Conservation (phyloP, 1,139 yeast genomes). For the Eremothecium cymbalariae region DNA sequence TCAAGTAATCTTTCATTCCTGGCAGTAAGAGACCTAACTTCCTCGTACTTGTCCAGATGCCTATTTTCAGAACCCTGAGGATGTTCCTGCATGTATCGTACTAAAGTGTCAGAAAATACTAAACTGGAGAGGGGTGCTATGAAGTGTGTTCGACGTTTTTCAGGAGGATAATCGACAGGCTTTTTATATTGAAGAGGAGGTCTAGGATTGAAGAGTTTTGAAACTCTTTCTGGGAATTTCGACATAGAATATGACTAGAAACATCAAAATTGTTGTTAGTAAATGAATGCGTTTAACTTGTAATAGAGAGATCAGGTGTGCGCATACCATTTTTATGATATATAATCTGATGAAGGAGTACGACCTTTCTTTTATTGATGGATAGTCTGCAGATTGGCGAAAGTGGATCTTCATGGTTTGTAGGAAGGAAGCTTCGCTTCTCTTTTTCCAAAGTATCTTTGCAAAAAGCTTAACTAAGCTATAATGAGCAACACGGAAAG, state of each 20-base stretch:
- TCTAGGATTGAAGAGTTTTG: conserved; percentile 58
- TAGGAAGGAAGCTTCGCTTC: too few species aligned
- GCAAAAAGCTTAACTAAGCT: too few species aligned
- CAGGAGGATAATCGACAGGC: conserved; percentile 50
- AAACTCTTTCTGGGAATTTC: conserved; percentile 57
- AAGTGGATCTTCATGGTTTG: too few species aligned
- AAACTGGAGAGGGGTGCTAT: conserved; percentile 3
- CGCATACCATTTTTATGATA: too few species aligned
- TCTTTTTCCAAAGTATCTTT: too few species aligned
- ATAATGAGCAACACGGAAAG: too few species aligned
- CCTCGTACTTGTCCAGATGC: conserved; percentile 33
- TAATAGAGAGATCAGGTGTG: too few species aligned
- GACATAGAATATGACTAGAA: conserved; percentile 16
- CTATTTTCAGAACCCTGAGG: conserved; percentile 22
- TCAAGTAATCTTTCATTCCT: conserved; percentile 27
- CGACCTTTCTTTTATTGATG: too few species aligned
- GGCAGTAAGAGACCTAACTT: conserved; percentile 31
- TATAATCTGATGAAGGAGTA: too few species aligned
- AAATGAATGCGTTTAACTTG: too few species aligned
- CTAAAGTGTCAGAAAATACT: background rate
- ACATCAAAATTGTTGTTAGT: too few species aligned
- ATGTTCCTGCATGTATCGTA: conserved; percentile 9
- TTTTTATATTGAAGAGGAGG: conserved; percentile 53
- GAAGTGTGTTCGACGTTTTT: conserved; percentile 41
- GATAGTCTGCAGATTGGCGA: too few species aligned